Evolutionary conservation across 805 yeast species (phyloP).

Genomic region (Clavispora carvajalis): DNA sequence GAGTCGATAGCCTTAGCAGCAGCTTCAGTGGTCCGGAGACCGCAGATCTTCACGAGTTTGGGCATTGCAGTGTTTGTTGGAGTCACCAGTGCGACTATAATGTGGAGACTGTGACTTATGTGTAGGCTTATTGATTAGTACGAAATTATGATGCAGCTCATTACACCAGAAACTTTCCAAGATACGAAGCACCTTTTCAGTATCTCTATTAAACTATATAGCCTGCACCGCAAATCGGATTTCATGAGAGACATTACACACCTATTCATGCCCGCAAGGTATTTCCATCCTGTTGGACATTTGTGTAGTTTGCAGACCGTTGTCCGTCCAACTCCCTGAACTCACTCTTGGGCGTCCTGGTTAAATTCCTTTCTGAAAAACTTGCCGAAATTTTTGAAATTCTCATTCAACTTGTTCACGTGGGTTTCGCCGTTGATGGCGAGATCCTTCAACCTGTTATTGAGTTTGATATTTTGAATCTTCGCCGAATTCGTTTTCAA

Average conservation of each 20-base stretch:
- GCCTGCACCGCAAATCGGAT: no score
- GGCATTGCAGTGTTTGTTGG: no score
- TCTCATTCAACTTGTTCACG: conserved; percentile 61
- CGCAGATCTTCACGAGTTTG: conserved; percentile 77
- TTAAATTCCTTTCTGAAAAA: conserved; percentile 33
- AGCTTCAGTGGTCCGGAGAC: conserved; percentile 61
- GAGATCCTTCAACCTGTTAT: conserved; percentile 38
- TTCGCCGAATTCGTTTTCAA: conserved; percentile 20
- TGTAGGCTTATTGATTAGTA: no score
- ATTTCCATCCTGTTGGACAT: no score
- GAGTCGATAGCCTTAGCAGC: conserved; percentile 62
- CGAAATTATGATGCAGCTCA: no score
- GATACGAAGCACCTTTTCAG: no score
- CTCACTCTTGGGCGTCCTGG: conserved; percentile 2
- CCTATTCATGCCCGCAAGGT: no score
- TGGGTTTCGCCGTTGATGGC: conserved; percentile 51
- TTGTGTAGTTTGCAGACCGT: no score
- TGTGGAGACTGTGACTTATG: not conserved
- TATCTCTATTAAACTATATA: no score
- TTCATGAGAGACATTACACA: no score
- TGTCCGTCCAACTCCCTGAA: no score
- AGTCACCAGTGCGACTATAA: not conserved
- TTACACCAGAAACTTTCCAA: no score
- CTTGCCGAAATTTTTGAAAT: conserved; percentile 59
- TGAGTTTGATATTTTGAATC: conserved; percentile 42